Evolutionary conservation across 768 basidiomycete genomes (phyloP).

Genomic region (Kwoniella shandongensis): DNA sequence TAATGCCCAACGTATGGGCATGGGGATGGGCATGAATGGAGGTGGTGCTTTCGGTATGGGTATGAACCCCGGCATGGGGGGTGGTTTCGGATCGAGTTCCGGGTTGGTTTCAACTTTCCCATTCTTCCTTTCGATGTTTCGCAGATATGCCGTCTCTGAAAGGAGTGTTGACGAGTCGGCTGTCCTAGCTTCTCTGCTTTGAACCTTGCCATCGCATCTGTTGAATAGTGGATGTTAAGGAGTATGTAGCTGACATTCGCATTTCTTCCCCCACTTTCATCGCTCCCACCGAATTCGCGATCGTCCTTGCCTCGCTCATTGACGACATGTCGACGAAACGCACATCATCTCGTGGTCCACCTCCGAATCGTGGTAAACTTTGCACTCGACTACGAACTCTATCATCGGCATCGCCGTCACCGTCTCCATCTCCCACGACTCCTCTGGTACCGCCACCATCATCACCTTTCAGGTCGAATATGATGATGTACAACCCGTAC

Average conservation of each 20-base stretch:
- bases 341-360: too few relatives aligned
- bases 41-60: slow-evolving; percentile 14
- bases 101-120: slow-evolving; percentile 12
- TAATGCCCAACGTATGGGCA: too few relatives aligned
- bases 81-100: slow-evolving; percentile 6
- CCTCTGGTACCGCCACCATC: slow-evolving; percentile 6
- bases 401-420: slow-evolving; percentile 2
- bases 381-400: not conserved
- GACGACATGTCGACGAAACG: too few relatives aligned
- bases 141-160: too few relatives aligned
- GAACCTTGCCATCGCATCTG: too few relatives aligned
- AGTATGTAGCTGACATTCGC: too few relatives aligned
- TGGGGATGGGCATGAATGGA: slow-evolving; percentile 12
- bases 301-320: slow-evolving; percentile 10
- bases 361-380: too few relatives aligned
- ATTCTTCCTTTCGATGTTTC: not conserved
- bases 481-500: slow-evolving; percentile 22
- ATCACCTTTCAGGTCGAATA: slow-evolving; percentile 13
- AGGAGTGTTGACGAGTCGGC: too few relatives aligned
- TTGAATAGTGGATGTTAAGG: too few relatives aligned
- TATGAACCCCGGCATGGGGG: slow-evolving; percentile 13
- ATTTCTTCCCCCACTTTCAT: too few relatives aligned
- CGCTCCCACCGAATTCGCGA: not conserved
- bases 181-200: too few relatives aligned
- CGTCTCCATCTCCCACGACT: too few relatives aligned